Evolutionary conservation across 495 filamentous ascomycete genomes (phyloP), one percentile per base, ranked within the genome.

Genomic region (Jackrogersella minutella): DNA sequence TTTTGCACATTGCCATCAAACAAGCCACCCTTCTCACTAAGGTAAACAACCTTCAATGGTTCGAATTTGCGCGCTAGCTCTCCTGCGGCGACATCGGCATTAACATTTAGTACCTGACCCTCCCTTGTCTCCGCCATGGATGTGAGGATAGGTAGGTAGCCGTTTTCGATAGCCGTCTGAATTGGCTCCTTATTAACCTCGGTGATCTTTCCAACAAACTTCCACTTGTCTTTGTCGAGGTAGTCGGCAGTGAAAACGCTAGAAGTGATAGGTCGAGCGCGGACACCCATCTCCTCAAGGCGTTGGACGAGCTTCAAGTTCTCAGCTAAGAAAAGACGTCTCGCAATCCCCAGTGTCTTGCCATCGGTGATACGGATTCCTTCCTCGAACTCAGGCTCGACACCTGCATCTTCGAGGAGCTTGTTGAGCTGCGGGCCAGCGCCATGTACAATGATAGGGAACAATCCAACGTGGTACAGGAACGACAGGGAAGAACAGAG

Each of bases 201-300:
- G 56, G 91, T 96, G 75, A 99, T 93, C 85, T 96, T 96, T 22
- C 95, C 95, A 10, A 99, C 95, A 66, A 92, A 84, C 71, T 97
- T 89, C 79, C 95, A 99, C 79, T 93, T 97, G 40, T 93, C 87
- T 81, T 91, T 94, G 78, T 99, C 89, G 37, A 98, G 83, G 77
- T 97, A 99, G 58, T 97, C 93, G 41, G 96, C 96, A 49, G 88
- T 88, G 79, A 99, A 97, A 62, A 97, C 95, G 67, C 95, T 94
- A 0, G 91, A 91, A 24, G 93, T 96, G 73, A 98, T 88, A 21
- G 95, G 95, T 66, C 94, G 87, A 50, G 95, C 94, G 58, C 92
- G 87, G 41, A 98, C 91, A 62, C 94, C 96, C 79, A 93, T 88
- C 70, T 90, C 88, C 82, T 97, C 93, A 71, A 99, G 81, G 72